Base-by-base conservation (phyloP, 148 eudicot genomes). In the Cornus kousa region DNA sequence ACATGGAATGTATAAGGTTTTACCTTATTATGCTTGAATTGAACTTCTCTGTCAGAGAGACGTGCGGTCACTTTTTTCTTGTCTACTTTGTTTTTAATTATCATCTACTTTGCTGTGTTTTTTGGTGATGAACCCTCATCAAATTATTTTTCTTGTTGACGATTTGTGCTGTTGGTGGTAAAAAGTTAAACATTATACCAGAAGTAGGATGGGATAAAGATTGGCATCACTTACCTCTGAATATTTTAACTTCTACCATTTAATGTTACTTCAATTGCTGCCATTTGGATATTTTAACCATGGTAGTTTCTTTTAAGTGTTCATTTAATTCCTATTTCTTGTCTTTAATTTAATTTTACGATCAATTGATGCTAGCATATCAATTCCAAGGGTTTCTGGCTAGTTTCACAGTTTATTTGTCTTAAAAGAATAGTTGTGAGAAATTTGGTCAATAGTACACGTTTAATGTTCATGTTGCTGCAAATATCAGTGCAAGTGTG, bases 381-480 rank as follows among this genome's bases (percentile, higher is more conserved):
- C 43, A 4, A 39, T 39, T 39, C 43, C 5, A 4, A 39, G 7
- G 5, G 43, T 4, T 39, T 39, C 7, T 7, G 5, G 43, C 1
- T 7, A 39, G 43, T 39, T 39, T 39, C 43, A 39, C 43, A 39
- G 43, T 39, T 39, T 39, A 4, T 39, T 39, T 39, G 43, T 39
- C 7, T 7, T 39, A 39, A 39, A 39, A 39, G 43, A 39, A 39
- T 39, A 39, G 5, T 39, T 39, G 7, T 39, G 43, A 39, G 43
- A 39, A 39, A 39, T 39, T 39, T 39, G 43, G 57, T 12, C 31
- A 67, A 37, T 32, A 67, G 19, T 43, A 43, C 50, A 40, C 66
- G 37, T 40, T 59, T 60, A 20, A 50, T 19, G 16, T 64, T 64
- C 62, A 78, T 22, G 70, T 78, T 71, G 33, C 60, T 71, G 81